phyloP scores from a whole-genome alignment of 2,329 filamentous ascomycete species.

The Sarocladium kiliense region DNA sequence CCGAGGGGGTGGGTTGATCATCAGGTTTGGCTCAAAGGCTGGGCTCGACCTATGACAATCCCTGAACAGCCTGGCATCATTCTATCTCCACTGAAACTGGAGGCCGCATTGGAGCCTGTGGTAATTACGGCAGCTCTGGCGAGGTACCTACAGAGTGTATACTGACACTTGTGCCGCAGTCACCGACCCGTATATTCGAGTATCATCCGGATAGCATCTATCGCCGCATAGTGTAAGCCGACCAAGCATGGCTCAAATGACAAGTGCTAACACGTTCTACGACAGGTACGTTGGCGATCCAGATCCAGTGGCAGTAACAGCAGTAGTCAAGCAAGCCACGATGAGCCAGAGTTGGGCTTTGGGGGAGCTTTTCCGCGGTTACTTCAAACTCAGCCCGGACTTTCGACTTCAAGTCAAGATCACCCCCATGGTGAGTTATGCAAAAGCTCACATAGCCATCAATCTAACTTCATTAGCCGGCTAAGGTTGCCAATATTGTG shows the following conservation, averaged over 20 bases:
- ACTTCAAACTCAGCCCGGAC: neutral
- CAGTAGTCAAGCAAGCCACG: neutral
- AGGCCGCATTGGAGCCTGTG: neutral
- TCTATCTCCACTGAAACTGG: neutral
- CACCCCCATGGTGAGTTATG: neutral
- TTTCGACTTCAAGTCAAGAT: neutral
- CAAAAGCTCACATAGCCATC: no score
- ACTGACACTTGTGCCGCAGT: neutral
- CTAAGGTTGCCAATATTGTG: neutral
- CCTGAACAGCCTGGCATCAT: neutral
- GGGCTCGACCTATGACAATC: neutral
- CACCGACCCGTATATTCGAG: neutral
- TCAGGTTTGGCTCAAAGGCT: neutral
- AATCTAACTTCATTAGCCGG: neutral
- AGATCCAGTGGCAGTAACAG: neutral
- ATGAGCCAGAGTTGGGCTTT: neutral
- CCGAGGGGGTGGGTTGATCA: neutral
- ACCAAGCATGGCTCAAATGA: no score
- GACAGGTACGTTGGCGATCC: slow-evolving; percentile 3
- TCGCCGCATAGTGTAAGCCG: neutral
- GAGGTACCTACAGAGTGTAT: neutral
- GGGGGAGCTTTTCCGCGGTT: neutral
- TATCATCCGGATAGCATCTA: neutral
- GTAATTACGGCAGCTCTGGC: neutral
- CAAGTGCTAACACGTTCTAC: no score